A percentile compares a stretch with the other conserved stretches of the same genome.
These are phyloP conservation scores for Colletotrichum sp. DNA, from an alignment of 2,329 filamentous ascomycete genomes.

Conservation along the genomic window DNA sequence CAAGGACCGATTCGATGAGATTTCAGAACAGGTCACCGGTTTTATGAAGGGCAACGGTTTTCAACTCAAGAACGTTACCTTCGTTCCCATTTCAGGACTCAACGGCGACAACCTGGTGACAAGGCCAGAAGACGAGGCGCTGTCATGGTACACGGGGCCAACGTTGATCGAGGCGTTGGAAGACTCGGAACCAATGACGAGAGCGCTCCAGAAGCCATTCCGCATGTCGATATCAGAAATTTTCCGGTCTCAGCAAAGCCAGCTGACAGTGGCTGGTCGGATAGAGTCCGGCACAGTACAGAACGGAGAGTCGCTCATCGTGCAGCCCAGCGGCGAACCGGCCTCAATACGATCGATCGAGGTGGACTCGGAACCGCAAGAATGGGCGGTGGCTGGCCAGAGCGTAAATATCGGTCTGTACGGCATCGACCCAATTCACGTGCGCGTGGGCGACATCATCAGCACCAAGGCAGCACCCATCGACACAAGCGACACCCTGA, in stretches of 20 bases:
- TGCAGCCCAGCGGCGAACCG: slow-evolving; percentile 81
- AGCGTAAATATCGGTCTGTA: slow-evolving; percentile 84
- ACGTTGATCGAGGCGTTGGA: slow-evolving; percentile 88
- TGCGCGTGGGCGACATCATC: slow-evolving; percentile 86
- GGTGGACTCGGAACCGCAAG: slow-evolving; percentile 72
- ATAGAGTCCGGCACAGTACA: slow-evolving; percentile 86
- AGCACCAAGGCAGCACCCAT: slow-evolving; percentile 74
- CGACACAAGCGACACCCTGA: slow-evolving; percentile 74
- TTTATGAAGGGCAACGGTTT: slow-evolving; percentile 88
- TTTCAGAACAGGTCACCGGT: slow-evolving; percentile 79
- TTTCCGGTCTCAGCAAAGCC: slow-evolving; percentile 81
- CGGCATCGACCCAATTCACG: slow-evolving; percentile 83
- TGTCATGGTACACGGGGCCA: slow-evolving; percentile 80
- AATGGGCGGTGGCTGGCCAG: slow-evolving; percentile 94
- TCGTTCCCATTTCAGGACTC: slow-evolving; percentile 89
- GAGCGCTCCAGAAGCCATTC: slow-evolving; percentile 78
- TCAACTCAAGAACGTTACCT: slow-evolving; percentile 78
- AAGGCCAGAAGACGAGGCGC: slow-evolving; percentile 57
- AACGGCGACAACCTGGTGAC: slow-evolving; percentile 84
- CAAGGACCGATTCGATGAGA: slow-evolving; percentile 81
- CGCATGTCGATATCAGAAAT: slow-evolving; percentile 89
- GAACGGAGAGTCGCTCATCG: slow-evolving; percentile 77
- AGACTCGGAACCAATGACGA: slow-evolving; percentile 73
- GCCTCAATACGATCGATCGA: slow-evolving; percentile 84
- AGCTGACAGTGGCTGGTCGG: slow-evolving; percentile 84